Evolutionary conservation across 2,329 filamentous ascomycete species (phyloP), one percentile per base, ranked within the genome.

Genomic region (Talaromyces verruculosus): DNA sequence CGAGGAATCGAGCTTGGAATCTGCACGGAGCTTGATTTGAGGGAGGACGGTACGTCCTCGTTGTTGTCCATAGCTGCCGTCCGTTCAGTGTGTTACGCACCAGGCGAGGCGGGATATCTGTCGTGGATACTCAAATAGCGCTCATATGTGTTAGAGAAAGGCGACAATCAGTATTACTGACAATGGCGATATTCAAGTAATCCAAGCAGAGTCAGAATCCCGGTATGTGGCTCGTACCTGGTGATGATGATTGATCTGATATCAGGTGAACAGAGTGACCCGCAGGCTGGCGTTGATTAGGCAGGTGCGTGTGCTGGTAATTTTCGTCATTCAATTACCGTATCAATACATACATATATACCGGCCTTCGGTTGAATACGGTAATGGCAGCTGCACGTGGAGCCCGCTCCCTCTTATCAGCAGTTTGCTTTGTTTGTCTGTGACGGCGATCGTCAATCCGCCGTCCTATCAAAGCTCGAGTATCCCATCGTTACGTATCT

Each of bases 41-140:
- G 73, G 63, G 74, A 69, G 41, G 78, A 77, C 25, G 76, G 72
- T 39, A 75, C 73, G 65, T 80, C 77, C 66, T 75, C 73, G 67
- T 76, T 79, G 65, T 77, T 75, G 62, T 74, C 71, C 74, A 75
- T 78, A 33, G 39, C 49, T 51, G 47, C 28, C 8, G 33, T 22
- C 28, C 8, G 33, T 22, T 47, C 28, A 25, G n/a, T 37, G 45
- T 41, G 58, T 55, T 22, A 49, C 28, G 30, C 33, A 59, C 17
- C 19, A 39, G 33, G 35, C 3, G 19, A 39, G 30, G 60, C 28
- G 28, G 41, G 28, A 63, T 49, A 47, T 19, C 7, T 35, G 45
- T 28, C 8, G 17, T 49, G 10, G n/a, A 15, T 33, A 17, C 19
- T 63, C 28, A 39, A 22, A 22, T 6, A 43, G 7, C 30, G 33